These are phyloP conservation scores for Pisolithus thermaeus DNA, from an alignment of 1,284 basidiomycete genomes.

Conservation along the genomic window DNA sequence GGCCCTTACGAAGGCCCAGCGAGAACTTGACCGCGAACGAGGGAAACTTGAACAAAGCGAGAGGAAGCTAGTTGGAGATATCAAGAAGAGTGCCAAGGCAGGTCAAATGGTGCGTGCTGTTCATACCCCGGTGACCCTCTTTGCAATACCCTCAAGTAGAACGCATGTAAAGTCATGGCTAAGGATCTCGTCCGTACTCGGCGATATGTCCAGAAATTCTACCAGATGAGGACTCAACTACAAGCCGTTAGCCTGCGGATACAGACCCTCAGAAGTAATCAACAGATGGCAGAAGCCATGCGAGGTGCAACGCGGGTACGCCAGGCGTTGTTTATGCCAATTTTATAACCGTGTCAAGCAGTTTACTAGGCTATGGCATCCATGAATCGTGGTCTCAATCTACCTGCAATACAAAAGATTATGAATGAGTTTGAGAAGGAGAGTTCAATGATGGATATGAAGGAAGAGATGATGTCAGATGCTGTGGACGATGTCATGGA, in stretches of 20 bases:
- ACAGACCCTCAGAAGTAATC: conserved; percentile 94
- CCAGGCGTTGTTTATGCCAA: conserved; percentile 8
- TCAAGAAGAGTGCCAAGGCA: conserved; percentile 93
- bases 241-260: conserved; percentile 95
- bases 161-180: conserved; percentile 98
- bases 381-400: conserved; percentile 95
- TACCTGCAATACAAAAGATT: conserved; percentile 92
- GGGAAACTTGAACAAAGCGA: conserved; percentile 92
- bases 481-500: conserved; percentile 99
- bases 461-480: conserved; percentile 99
- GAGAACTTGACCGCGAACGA: conserved; percentile 94
- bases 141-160: conserved; percentile 43
- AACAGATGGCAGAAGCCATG: conserved; percentile 99
- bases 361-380: conserved; percentile 85
- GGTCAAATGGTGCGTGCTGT: conserved; percentile 80
- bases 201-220: conserved; percentile 96
- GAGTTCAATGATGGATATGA: conserved; percentile 99
- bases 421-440: conserved; percentile 99
- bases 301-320: conserved; percentile 91
- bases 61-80: conserved; percentile 90
- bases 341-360: neutral
- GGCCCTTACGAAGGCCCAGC: conserved; percentile 91
- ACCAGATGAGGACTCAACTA: conserved; percentile 97
- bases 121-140: conserved; percentile 5
- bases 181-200: conserved; percentile 97